These are phyloP conservation scores for Hypoxylon sp. DNA, from an alignment of 2,329 filamentous ascomycete genomes.

Conservation along the genomic window DNA sequence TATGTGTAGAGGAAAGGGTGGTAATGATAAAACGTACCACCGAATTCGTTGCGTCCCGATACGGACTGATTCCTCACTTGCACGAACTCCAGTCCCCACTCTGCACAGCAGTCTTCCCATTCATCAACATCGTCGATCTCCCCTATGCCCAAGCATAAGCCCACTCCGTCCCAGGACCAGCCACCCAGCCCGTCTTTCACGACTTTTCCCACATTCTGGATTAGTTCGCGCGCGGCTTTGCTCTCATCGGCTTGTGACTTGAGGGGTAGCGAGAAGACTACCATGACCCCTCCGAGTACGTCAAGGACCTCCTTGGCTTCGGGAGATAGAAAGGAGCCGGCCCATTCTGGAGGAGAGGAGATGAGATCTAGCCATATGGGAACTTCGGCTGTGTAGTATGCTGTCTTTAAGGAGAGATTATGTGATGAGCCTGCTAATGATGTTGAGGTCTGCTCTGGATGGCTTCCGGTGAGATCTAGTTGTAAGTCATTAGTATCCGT, in stretches of 20 bases:
- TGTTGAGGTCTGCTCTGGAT: slow-evolving; percentile 57
- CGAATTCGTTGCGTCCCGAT: slow-evolving; percentile 69
- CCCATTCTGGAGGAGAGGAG: slow-evolving; percentile 67
- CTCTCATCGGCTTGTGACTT: slow-evolving; percentile 45
- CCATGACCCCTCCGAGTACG: slow-evolving; percentile 72
- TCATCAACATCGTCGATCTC: slow-evolving; percentile 64
- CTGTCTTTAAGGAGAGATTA: slow-evolving; percentile 67
- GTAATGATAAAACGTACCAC: slow-evolving; percentile 61
- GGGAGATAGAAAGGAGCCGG: slow-evolving; percentile 69
- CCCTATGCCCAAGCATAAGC: slow-evolving; percentile 71
- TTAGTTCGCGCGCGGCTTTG: slow-evolving; percentile 58
- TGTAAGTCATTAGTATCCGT: slow-evolving; percentile 40
- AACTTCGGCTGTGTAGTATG: slow-evolving; percentile 73
- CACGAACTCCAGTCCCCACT: slow-evolving; percentile 74
- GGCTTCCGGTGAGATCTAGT: slow-evolving; percentile 67
- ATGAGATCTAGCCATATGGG: slow-evolving; percentile 79
- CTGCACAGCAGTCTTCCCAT: slow-evolving; percentile 73
- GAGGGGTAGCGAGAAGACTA: slow-evolving; percentile 64
- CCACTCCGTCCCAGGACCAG: slow-evolving; percentile 75
- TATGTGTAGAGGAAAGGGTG: not conserved
- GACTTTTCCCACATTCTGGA: slow-evolving; percentile 68
- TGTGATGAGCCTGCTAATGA: slow-evolving; percentile 73
- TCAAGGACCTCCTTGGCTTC: slow-evolving; percentile 75
- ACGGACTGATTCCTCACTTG: slow-evolving; percentile 61
- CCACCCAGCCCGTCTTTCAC: slow-evolving; percentile 71